Evolutionary conservation across 306 rosid genomes (phyloP), one percentile per base, ranked within the genome.

Genomic region (Trifolium dubium): DNA sequence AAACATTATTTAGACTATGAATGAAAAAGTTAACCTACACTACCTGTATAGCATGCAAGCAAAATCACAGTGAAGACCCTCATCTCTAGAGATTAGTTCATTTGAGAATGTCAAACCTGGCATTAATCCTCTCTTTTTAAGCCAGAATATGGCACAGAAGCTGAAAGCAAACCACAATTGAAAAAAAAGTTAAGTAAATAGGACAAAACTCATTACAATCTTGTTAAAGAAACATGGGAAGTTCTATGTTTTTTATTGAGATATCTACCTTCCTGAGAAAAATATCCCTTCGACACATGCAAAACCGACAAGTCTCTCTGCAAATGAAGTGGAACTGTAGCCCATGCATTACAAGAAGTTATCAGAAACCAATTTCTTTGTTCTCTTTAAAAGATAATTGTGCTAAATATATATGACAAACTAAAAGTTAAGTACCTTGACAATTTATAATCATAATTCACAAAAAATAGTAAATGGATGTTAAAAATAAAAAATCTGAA

Each of bases 71-170:
- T 90, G 98, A 80, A 92, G 98, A 55, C 98, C 97, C 83, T 92
- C 98, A 43, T 93, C 98, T 81, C 98, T 90, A 67, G 98, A 93
- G 71, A 93, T 90, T 55, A 90, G 89, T 78, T 93, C 98, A 77
- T 93, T 93, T 69, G 97, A 90, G 83, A 90, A 93, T 65, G 97
- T 87, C 83, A 93, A 70, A 61, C 98, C 98, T 0, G 92, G 98
- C 97, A 90, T 90, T 79, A 89, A 23, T 73, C 92, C 96, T 69
- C 98, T 88, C 84, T 90, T 92, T 75, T 92, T 90, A 62, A 92
- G 91, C 98, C 98, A 92, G 76, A 92, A 92, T 78, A 92, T 92
- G 87, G 98, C 90, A 80, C 97, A 92, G 83, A 92, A 92, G 83
- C 98, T 92, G 87, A 85, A 70, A 70, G 40, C 69, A 80, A 39